Percentiles rank a stretch among this genome's conserved stretches.
Conservation (phyloP, 2,329 filamentous ascomycete species). For the Pleoardoris graminearum region DNA sequence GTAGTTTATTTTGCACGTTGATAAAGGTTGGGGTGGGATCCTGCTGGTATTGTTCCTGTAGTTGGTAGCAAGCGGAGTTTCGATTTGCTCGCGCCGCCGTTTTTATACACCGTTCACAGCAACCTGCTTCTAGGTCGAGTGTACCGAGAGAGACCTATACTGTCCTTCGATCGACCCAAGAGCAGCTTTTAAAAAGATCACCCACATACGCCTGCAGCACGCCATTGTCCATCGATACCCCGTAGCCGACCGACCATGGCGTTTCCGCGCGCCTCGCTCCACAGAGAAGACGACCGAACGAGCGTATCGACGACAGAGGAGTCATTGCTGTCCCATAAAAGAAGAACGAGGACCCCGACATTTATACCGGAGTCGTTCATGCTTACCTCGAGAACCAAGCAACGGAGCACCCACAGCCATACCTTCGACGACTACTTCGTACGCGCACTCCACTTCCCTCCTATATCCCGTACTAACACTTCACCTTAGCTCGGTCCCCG, state of each 20-base stretch:
- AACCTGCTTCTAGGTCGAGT: no score
- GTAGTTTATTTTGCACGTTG: no score
- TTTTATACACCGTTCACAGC: no score
- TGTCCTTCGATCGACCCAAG: no score
- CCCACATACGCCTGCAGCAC: no score
- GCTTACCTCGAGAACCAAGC: not conserved
- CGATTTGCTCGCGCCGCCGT: no score
- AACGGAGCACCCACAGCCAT: not conserved
- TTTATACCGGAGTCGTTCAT: not conserved
- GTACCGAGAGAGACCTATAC: no score
- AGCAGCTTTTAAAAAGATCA: no score
- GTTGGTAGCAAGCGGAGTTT: no score
- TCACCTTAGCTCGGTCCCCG: constrained; percentile 58
- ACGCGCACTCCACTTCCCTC: constrained; percentile 23
- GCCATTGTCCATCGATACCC: no score
- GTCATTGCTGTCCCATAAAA: not conserved
- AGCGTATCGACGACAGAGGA: not conserved
- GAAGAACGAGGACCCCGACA: not conserved
- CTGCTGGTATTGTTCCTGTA: no score
- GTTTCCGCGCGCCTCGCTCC: not conserved
- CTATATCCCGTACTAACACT: constrained; percentile 9
- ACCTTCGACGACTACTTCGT: constrained; percentile 59
- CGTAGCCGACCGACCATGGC: not conserved
- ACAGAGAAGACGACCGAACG: not conserved
- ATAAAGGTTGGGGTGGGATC: no score